Evolutionary conservation across 768 basidiomycete genomes (phyloP).

Genomic region (Amanita fuliginea): DNA sequence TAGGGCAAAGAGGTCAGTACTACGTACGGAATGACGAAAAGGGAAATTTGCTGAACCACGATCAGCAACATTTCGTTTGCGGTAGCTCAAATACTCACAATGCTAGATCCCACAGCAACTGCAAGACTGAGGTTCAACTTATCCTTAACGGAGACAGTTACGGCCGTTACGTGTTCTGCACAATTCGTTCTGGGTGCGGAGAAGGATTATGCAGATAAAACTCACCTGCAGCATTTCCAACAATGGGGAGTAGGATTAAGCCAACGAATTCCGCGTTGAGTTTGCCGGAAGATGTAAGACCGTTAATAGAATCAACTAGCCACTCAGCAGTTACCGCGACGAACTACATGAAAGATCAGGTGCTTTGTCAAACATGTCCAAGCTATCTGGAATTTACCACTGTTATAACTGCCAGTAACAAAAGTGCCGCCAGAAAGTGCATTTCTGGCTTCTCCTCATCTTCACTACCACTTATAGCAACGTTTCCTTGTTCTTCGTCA

Average conservation of each 20-base stretch:
- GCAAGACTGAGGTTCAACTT: constrained; percentile 81
- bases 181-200: constrained; percentile 6
- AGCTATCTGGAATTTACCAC: constrained; percentile 40
- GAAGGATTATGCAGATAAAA: neutral
- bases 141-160: constrained; percentile 83
- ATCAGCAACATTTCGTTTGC: constrained; percentile 1
- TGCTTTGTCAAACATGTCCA: constrained; percentile 16
- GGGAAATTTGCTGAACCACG: constrained; percentile 59
- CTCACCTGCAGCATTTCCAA: constrained; percentile 74
- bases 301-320: constrained; percentile 76
- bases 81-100: constrained; percentile 33
- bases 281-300: constrained; percentile 41
- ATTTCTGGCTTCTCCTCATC: constrained; percentile 43
- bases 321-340: constrained; percentile 57
- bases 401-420: constrained; percentile 47
- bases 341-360: constrained; percentile 21
- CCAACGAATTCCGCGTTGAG: constrained; percentile 82
- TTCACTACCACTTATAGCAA: constrained; percentile 14
- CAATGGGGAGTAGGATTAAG: constrained; percentile 77
- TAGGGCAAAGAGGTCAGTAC: neutral
- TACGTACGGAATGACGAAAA: constrained; percentile 75
- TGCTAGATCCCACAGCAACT: constrained; percentile 82
- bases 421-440: constrained; percentile 41
- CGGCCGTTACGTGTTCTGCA: constrained; percentile 80
- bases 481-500: constrained; percentile 7